phyloP scores from a whole-genome alignment of 2,329 filamentous ascomycete species.

The Bertia moriformis region DNA sequence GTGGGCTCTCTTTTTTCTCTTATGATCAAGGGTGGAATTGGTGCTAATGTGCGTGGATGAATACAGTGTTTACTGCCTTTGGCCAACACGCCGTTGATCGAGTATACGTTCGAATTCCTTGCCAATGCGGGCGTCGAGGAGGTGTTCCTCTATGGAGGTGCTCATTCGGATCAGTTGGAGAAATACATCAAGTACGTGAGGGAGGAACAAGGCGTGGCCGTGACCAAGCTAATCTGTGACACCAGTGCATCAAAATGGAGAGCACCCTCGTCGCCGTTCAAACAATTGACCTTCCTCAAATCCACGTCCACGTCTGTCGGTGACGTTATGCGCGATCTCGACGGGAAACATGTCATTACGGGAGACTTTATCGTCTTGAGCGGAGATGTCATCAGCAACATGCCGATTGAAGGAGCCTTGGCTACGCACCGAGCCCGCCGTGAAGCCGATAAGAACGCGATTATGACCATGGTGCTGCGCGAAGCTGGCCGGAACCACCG shows the following conservation, averaged over 20 bases:
- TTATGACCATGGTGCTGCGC: conserved; percentile 90
- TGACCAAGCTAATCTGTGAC: conserved; percentile 21
- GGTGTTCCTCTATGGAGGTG: conserved; percentile 80
- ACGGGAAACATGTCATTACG: conserved; percentile 69
- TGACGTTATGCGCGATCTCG: conserved; percentile 86
- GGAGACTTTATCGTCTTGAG: conserved; percentile 88
- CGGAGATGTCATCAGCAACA: conserved; percentile 81
- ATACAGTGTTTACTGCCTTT: conserved; percentile 75
- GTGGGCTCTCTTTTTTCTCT: conserved; percentile 31
- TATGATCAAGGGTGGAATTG: neutral
- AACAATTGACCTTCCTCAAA: conserved; percentile 71
- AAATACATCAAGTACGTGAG: conserved; percentile 54
- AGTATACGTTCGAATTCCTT: conserved; percentile 93
- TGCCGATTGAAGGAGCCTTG: conserved; percentile 68
- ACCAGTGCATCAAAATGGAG: conserved; percentile 35
- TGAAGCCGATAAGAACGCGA: conserved; percentile 76
- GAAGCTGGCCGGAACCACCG: conserved; percentile 63
- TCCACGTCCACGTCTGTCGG: conserved; percentile 57
- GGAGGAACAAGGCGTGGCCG: neutral
- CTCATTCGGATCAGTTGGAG: conserved; percentile 76
- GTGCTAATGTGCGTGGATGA: conserved; percentile 3
- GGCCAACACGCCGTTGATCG: conserved; percentile 86
- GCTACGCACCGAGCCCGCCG: conserved; percentile 68
- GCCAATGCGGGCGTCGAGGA: conserved; percentile 91
- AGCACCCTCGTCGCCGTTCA: conserved; percentile 65